A percentile compares a stretch with the other conserved stretches of the same genome.
Evolutionary conservation across 164 flowering plant species (phyloP).

Genomic region (Chimonanthus praecox): DNA sequence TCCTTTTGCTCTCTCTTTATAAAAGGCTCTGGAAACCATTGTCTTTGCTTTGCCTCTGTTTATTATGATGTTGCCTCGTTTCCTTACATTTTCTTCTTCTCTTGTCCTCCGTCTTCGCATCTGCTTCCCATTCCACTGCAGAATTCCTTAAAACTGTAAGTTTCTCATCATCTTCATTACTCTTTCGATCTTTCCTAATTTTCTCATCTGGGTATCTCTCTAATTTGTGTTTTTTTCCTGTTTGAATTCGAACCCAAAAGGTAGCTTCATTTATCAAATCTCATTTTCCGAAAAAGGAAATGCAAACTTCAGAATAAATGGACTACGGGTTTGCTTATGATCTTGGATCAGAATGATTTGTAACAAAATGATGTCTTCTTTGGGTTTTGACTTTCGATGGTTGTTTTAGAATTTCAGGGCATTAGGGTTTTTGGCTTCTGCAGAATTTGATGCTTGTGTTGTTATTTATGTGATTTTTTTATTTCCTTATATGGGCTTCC

Average conservation of each 20-base stretch:
- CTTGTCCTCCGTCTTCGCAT: slow-evolving; percentile 3
- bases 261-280: not conserved
- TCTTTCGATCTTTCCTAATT: not conserved
- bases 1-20: not conserved
- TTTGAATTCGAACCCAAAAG: not conserved
- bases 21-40: not conserved
- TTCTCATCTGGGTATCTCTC: not conserved
- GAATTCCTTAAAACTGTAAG: slow-evolving; percentile 16
- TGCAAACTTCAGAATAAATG: not conserved
- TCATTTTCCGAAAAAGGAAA: not conserved
- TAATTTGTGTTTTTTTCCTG: not conserved
- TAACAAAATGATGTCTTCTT: no score
- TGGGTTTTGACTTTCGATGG: no score
- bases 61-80: no score
- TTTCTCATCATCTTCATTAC: not conserved
- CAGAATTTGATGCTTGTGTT: no score
- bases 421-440: no score
- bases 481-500: no score
- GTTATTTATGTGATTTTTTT: no score
- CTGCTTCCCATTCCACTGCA: slow-evolving; percentile 8
- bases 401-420: no score
- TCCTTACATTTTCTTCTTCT: not conserved
- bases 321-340: not conserved
- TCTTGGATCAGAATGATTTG: no score
- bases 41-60: no score